Conservation (phyloP, 2,329 filamentous ascomycete species). For the Penicillium sp. region DNA sequence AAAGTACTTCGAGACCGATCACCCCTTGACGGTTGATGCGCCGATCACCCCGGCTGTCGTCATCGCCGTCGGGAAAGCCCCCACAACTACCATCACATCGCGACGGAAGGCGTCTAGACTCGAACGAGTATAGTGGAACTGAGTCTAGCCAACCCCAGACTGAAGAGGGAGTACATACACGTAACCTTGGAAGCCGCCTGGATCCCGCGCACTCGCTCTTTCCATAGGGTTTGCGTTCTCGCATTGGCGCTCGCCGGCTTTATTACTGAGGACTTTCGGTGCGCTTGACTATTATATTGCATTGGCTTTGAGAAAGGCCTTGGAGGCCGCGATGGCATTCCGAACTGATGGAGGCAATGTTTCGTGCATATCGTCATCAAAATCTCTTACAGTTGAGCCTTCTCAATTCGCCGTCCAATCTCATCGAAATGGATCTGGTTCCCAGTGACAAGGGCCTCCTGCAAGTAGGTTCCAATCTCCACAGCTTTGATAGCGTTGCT, state of each 20-base stretch:
- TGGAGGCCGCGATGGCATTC: background rate
- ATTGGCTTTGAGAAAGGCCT: background rate
- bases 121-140: slow-evolving; percentile 1
- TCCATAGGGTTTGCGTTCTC: no score
- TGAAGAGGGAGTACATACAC: no score
- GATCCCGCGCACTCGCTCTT: no score
- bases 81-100: slow-evolving; percentile 1
- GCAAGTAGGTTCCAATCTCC: slow-evolving; percentile 57
- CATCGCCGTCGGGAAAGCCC: slow-evolving; percentile 7
- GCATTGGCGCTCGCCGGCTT: no score
- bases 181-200: no score
- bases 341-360: background rate
- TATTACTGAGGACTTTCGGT: no score
- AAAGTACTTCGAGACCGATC: background rate
- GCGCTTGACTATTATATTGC: no score
- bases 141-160: background rate
- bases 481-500: slow-evolving; percentile 57
- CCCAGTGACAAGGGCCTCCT: slow-evolving; percentile 54
- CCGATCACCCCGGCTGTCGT: slow-evolving; percentile 5
- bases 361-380: background rate
- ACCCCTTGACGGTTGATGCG: background rate
- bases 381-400: slow-evolving; percentile 23
- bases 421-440: slow-evolving; percentile 59
- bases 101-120: background rate
- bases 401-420: slow-evolving; percentile 49